phyloP scores from a whole-genome alignment of 2,329 filamentous ascomycete genomes.

The Scopulariopsis brevicaulis region DNA sequence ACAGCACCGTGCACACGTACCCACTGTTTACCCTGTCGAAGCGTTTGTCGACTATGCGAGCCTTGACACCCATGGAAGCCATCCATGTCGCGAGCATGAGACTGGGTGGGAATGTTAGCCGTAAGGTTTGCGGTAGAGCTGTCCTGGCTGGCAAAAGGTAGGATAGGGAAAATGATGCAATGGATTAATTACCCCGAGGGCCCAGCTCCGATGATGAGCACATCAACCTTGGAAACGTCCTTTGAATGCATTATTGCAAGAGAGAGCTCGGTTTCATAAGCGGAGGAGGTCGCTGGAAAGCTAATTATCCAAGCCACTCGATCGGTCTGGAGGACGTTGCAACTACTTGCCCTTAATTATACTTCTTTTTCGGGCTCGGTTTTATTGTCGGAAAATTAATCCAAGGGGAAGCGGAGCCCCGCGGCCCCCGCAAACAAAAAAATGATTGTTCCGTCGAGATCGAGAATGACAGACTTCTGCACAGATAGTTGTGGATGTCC shows the following conservation, averaged over 20 bases:
- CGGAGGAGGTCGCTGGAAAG: too few relatives aligned
- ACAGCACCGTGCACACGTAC: not conserved
- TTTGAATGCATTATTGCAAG: not conserved
- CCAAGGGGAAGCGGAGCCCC: too few relatives aligned
- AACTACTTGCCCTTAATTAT: too few relatives aligned
- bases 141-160: not conserved
- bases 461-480: too few relatives aligned
- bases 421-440: too few relatives aligned
- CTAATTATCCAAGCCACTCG: too few relatives aligned
- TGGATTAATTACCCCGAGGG: conserved; percentile 20
- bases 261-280: too few relatives aligned
- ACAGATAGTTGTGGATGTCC: too few relatives aligned
- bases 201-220: conserved; percentile 28
- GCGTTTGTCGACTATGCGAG: conserved; percentile 33
- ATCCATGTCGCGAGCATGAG: conserved; percentile 32
- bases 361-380: too few relatives aligned
- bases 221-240: conserved; percentile 14
- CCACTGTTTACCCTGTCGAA: conserved; percentile 28
- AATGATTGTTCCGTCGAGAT: too few relatives aligned
- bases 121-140: not conserved
- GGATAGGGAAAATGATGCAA: not conserved
- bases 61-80: conserved; percentile 25
- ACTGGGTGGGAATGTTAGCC: not conserved
- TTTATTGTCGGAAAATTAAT: too few relatives aligned
- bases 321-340: too few relatives aligned